Percentiles rank a stretch among this genome's conserved stretches.
These are phyloP conservation scores for Sphenostylis stenocarpa DNA, from an alignment of 306 rosid genomes.

Conservation along the genomic window DNA sequence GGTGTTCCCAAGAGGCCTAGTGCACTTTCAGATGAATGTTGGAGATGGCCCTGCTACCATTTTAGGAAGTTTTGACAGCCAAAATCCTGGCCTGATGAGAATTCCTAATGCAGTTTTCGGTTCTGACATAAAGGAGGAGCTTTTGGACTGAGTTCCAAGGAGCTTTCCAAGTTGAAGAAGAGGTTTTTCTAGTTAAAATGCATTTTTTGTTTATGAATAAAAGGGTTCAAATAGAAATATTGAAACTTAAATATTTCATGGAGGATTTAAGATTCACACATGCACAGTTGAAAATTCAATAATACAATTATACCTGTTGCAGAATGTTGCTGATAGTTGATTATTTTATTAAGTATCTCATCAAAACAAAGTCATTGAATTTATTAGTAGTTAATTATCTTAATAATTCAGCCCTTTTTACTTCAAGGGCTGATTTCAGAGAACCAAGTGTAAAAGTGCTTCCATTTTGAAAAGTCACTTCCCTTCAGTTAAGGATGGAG, in stretches of 20 bases:
- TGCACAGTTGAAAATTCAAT: neutral
- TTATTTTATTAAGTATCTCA: neutral
- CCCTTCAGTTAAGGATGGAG: slow-evolving; percentile 15
- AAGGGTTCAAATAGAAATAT: slow-evolving; percentile 11
- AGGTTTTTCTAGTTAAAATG: slow-evolving; percentile 44
- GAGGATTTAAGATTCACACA: neutral
- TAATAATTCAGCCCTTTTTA: neutral
- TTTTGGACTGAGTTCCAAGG: slow-evolving; percentile 68
- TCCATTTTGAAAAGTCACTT: neutral
- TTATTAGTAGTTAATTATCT: slow-evolving; percentile 23
- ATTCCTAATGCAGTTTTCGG: slow-evolving; percentile 75
- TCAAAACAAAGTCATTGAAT: slow-evolving; percentile 18
- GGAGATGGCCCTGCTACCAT: slow-evolving; percentile 78
- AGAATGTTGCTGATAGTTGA: neutral
- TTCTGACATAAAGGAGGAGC: slow-evolving; percentile 73
- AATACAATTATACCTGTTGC: slow-evolving; percentile 1
- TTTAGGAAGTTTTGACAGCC: slow-evolving; percentile 88
- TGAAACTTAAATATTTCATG: neutral
- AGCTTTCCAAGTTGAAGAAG: slow-evolving; percentile 62
- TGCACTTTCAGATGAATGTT: slow-evolving; percentile 93
- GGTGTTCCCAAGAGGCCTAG: slow-evolving; percentile 83
- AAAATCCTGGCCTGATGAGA: slow-evolving; percentile 79
- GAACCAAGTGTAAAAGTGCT: neutral
- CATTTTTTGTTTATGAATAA: slow-evolving; percentile 13
- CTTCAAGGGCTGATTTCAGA: slow-evolving; percentile 9